Conservation (phyloP, 495 filamentous ascomycete species). For the Terfezia claveryi region DNA sequence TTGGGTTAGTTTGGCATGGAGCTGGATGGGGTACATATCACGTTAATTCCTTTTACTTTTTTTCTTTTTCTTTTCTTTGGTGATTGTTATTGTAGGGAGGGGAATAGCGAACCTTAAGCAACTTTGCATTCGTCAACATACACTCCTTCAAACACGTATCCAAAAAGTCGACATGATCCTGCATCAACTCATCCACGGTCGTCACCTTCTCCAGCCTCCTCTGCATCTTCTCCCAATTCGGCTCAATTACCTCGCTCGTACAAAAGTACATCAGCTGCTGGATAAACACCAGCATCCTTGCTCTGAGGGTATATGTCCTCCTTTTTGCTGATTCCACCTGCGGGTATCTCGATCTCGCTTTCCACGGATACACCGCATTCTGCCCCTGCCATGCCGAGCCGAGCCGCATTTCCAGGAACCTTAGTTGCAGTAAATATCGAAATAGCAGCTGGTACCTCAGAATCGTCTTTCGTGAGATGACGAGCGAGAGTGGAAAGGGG, state of each 20-base stretch:
- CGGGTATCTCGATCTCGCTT: conserved; percentile 48
- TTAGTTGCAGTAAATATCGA: conserved; percentile 68
- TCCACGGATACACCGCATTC: conserved; percentile 63
- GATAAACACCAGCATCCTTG: conserved; percentile 88
- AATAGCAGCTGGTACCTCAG: conserved; percentile 91
- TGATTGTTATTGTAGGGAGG: neutral
- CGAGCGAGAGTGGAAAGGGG: conserved; percentile 88
- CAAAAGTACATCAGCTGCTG: conserved; percentile 94
- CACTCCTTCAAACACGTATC: conserved; percentile 97
- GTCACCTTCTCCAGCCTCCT: conserved; percentile 49
- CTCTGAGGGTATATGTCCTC: conserved; percentile 70
- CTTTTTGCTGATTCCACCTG: conserved; percentile 81
- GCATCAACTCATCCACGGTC: conserved; percentile 95
- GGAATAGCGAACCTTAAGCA: conserved; percentile 47
- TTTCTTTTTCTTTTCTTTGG: neutral
- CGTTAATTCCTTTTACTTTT: neutral
- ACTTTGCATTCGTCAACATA: conserved; percentile 90
- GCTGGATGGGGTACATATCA: conserved; percentile 28
- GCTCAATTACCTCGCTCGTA: conserved; percentile 89
- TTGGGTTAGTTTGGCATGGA: conserved; percentile 83
- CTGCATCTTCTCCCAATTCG: conserved; percentile 90
- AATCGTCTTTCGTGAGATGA: conserved; percentile 87
- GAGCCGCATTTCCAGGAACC: conserved; percentile 68
- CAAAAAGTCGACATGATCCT: conserved; percentile 94
- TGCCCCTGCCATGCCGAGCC: conserved; percentile 78